phyloP scores from a whole-genome alignment of 2,329 filamentous ascomycete genomes.

The Colletotrichum brevisporum region DNA sequence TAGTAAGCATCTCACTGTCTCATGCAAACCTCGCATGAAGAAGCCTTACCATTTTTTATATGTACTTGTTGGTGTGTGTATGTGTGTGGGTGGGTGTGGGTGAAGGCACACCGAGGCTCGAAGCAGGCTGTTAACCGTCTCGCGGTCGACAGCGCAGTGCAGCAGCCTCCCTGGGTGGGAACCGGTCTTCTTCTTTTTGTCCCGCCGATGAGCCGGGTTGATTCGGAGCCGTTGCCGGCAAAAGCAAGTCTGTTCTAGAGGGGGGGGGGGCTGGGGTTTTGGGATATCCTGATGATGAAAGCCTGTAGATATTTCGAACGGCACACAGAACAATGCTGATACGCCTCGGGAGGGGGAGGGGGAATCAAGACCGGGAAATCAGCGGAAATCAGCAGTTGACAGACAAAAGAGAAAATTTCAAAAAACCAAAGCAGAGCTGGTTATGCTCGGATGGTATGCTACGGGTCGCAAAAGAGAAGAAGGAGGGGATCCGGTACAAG shows the following conservation, averaged over 20 bases:
- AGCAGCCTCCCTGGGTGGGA: constrained; percentile 16
- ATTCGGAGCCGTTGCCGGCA: constrained; percentile 56
- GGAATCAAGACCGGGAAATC: constrained; percentile 45
- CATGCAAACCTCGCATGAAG: background rate
- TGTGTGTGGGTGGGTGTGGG: background rate
- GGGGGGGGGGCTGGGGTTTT: too few relatives aligned
- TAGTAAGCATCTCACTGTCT: constrained; percentile 13
- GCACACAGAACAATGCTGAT: constrained; percentile 23
- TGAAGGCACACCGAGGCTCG: constrained; percentile 19
- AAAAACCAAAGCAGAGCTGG: constrained; percentile 48
- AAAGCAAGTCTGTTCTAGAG: constrained; percentile 27
- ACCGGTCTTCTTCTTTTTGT: constrained; percentile 40
- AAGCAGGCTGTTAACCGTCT: constrained; percentile 35
- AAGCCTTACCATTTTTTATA: constrained; percentile 52
- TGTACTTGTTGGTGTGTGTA: too few relatives aligned
- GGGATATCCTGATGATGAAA: constrained; percentile 26
- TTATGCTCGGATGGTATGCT: constrained; percentile 51
- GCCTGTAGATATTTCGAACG: constrained; percentile 12
- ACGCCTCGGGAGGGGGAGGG: constrained; percentile 27
- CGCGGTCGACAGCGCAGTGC: constrained; percentile 37
- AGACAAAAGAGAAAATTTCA: constrained; percentile 41
- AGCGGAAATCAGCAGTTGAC: constrained; percentile 41
- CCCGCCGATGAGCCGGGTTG: constrained; percentile 37
- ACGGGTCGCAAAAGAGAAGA: constrained; percentile 59
- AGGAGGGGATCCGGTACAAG: constrained; percentile 50